Conservation (phyloP, 2,329 filamentous ascomycete genomes). For the Aschersonia sp. region DNA sequence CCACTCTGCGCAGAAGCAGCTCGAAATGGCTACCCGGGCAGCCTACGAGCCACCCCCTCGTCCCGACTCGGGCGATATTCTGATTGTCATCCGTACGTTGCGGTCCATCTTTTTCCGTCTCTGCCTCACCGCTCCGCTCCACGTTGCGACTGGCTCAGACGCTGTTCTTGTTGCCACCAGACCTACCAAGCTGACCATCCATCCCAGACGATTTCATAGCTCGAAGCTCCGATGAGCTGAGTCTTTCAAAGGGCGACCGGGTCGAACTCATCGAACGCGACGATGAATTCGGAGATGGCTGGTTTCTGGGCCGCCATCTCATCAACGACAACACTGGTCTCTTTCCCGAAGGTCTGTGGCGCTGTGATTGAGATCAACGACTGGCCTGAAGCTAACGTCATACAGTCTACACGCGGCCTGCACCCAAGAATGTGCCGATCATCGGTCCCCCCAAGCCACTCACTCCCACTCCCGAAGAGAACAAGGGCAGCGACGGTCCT, state of each 20-base stretch:
- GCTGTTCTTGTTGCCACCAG: not conserved
- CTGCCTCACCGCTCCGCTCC: constrained; percentile 10
- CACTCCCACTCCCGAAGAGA: constrained; percentile 15
- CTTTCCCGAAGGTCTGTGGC: constrained; percentile 63
- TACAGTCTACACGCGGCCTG: constrained; percentile 46
- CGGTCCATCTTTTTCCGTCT: not conserved
- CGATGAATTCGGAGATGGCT: constrained; percentile 79
- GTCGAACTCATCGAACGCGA: constrained; percentile 75
- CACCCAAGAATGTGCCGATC: constrained; percentile 29
- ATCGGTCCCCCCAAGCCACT: constrained; percentile 16
- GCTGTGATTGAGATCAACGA: constrained; percentile 4
- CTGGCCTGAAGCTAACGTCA: constrained; percentile 9
- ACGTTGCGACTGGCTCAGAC: not conserved
- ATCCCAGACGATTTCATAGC: constrained; percentile 75
- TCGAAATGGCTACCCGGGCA: constrained; percentile 27
- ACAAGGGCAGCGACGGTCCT: constrained; percentile 9
- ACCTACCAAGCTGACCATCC: not conserved
- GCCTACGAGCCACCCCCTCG: constrained; percentile 21
- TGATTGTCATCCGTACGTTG: constrained; percentile 57
- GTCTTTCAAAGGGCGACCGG: constrained; percentile 68
- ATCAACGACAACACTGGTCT: constrained; percentile 61
- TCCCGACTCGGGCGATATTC: constrained; percentile 50
- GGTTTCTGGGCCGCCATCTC: constrained; percentile 66
- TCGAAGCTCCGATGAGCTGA: constrained; percentile 85
- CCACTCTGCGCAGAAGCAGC: not conserved